A percentile compares a stretch with the other conserved stretches of the same genome.
These are phyloP conservation scores for Oxytropis ochrocephala DNA, from an alignment of 306 rosid genomes.

Conservation along the genomic window DNA sequence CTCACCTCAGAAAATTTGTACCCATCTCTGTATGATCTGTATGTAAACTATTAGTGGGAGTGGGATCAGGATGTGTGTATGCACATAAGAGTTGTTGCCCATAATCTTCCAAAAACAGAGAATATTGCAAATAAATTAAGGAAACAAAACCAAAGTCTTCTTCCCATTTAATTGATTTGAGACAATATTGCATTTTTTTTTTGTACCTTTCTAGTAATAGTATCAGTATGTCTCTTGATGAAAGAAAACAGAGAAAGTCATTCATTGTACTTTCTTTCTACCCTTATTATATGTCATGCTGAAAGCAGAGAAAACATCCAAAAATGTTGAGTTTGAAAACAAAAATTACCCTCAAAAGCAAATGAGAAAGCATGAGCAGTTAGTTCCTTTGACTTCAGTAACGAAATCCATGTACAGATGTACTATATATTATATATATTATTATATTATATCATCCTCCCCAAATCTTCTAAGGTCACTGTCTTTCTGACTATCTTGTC, in stretches of 20 bases:
- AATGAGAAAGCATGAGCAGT: neutral
- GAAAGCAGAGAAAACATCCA: slow-evolving; percentile 5
- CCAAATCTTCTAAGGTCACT: slow-evolving; percentile 21
- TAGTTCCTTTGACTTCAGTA: slow-evolving; percentile 26
- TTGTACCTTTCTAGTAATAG: too few species aligned
- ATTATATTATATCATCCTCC: neutral
- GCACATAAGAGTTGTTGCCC: neutral
- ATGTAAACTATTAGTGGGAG: neutral
- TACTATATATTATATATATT: neutral
- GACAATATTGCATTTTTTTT: too few species aligned
- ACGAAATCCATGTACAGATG: slow-evolving; percentile 20
- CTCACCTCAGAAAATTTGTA: neutral
- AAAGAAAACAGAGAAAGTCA: too few species aligned
- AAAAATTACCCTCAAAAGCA: slow-evolving; percentile 2
- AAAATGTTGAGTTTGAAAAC: neutral
- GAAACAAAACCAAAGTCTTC: neutral
- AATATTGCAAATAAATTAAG: neutral
- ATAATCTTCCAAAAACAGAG: neutral
- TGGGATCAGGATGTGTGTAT: neutral
- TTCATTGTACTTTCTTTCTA: neutral
- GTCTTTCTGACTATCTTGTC: slow-evolving; percentile 25
- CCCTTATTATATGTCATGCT: neutral
- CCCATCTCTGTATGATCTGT: neutral
- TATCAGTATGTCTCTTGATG: too few species aligned
- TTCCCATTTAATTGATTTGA: too few species aligned